phyloP scores from a whole-genome alignment of 108 stramenopile species.

The Fragilaria crotonensis region DNA sequence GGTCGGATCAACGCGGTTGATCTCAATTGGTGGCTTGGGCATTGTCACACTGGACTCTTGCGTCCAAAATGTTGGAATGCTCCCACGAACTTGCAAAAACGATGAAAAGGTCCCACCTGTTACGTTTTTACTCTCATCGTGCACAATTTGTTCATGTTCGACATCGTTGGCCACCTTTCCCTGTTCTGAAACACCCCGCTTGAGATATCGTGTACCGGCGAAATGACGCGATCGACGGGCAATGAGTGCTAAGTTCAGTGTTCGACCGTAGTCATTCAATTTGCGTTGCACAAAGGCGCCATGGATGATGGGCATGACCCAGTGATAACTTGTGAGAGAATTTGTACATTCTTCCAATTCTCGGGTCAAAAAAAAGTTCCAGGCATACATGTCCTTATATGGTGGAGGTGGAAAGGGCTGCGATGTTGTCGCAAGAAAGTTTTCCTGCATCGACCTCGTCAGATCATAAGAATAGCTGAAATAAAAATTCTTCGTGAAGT shows the following conservation, averaged over 20 bases:
- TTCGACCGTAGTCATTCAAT: constrained; percentile 82
- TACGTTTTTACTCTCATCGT: constrained; percentile 74
- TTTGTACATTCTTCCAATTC: constrained; percentile 81
- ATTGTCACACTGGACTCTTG: constrained; percentile 91
- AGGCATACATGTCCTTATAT: constrained; percentile 92
- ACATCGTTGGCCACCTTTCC: constrained; percentile 97
- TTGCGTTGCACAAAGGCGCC: constrained; percentile 92
- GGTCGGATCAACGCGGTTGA: constrained; percentile 90
- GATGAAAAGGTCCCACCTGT: constrained; percentile 70
- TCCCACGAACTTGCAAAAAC: constrained; percentile 92
- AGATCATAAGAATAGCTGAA: constrained; percentile 95
- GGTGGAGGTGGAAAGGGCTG: constrained; percentile 78
- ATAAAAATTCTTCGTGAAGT: constrained; percentile 95
- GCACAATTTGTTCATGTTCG: constrained; percentile 91
- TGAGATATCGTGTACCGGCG: constrained; percentile 97
- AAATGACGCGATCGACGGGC: constrained; percentile 94
- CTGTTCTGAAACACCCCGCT: constrained; percentile 91
- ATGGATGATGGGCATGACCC: constrained; percentile 90
- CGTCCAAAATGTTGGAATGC: constrained; percentile 96
- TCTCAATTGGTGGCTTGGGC: constrained; percentile 95
- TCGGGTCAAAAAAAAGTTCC: constrained; percentile 92
- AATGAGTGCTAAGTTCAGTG: constrained; percentile 83
- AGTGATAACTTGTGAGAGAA: constrained; percentile 76
- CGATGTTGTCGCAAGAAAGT: constrained; percentile 78
- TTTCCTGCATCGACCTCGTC: constrained; percentile 90